Evolutionary conservation across 176 grass and related monocot genomes (phyloP).

Genomic region (Rhynchospora tenuis): DNA sequence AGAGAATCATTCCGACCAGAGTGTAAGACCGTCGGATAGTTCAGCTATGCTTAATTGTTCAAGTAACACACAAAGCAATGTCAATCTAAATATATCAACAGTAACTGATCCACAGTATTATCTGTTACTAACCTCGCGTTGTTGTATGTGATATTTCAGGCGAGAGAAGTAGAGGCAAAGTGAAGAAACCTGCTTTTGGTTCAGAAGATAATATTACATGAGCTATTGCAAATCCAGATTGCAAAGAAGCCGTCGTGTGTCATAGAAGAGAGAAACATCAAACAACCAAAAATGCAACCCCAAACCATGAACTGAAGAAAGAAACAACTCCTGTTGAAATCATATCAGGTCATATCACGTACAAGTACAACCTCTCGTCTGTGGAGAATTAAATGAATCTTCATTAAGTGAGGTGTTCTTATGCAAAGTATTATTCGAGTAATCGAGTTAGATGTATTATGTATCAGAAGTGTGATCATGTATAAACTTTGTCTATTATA

Average conservation of each 20-base stretch:
- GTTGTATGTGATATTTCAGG: neutral
- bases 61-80: no score
- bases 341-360: conserved; percentile 28
- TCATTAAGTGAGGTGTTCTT: neutral
- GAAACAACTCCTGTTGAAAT: neutral
- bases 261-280: conserved; percentile 25
- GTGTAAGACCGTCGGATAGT: no score
- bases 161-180: neutral
- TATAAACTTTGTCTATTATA: neutral
- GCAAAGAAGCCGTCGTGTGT: conserved; percentile 21
- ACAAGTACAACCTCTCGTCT: conserved; percentile 48
- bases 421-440: neutral
- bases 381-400: conserved; percentile 14
- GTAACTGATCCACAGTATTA: no score
- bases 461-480: neutral
- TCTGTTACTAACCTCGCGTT: no score
- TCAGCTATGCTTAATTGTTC: no score
- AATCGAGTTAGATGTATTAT: neutral
- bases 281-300: neutral
- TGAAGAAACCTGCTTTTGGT: neutral
- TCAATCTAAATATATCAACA: no score
- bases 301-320: neutral
- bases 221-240: neutral
- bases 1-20: no score
- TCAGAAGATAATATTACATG: neutral